Percentiles rank a stretch among this genome's conserved stretches.
Conservation (phyloP, 148 eudicot genomes). For the Rhododendron henanense region DNA sequence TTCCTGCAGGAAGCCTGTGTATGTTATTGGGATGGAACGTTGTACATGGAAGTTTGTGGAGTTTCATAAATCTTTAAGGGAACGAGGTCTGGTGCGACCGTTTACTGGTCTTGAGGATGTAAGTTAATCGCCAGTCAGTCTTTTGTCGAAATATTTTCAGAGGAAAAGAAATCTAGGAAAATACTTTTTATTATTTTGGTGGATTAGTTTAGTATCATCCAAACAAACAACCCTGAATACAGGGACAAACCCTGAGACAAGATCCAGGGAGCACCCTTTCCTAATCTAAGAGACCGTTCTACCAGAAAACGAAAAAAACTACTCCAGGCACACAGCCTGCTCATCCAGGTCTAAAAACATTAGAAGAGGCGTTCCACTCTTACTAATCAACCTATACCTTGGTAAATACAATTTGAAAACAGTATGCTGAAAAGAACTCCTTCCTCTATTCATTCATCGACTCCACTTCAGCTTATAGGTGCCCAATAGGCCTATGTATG, state of each 20-base stretch:
- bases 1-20: conserved; percentile 83
- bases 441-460: neutral
- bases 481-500: neutral
- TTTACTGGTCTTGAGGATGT: conserved; percentile 97
- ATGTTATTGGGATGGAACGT: conserved; percentile 85
- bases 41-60: conserved; percentile 90
- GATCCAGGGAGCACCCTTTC: neutral
- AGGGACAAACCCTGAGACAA: neutral
- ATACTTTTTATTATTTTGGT: neutral
- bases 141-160: neutral
- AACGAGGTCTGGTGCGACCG: conserved; percentile 83
- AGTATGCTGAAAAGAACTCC: neutral
- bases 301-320: neutral
- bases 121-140: conserved; percentile 29
- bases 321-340: neutral
- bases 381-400: neutral
- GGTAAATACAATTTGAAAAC: neutral
- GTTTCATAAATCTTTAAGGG: conserved; percentile 71
- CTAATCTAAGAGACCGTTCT: neutral
- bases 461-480: neutral
- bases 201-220: neutral
- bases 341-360: neutral
- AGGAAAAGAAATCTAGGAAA: neutral
- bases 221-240: neutral
- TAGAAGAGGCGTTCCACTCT: neutral